Percentiles rank a stretch among this genome's conserved stretches.
Evolutionary conservation across 495 filamentous ascomycete genomes (phyloP).

Genomic region (Lophiotrema nucula): DNA sequence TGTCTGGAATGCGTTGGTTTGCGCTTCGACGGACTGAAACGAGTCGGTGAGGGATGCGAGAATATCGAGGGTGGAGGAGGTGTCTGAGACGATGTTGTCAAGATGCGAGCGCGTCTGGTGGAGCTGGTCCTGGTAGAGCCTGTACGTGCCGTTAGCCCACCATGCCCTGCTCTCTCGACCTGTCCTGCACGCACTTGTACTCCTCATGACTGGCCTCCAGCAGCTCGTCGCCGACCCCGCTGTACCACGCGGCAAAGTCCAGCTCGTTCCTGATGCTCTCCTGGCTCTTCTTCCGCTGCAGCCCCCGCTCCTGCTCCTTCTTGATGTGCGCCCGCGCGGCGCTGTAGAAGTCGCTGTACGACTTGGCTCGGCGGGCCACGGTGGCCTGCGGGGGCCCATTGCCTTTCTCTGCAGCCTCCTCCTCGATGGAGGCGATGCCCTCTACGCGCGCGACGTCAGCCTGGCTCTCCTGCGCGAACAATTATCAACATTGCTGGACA

Average conservation of each 20-base stretch:
- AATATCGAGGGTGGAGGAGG: slow-evolving; percentile 67
- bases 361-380: slow-evolving; percentile 64
- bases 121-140: slow-evolving; percentile 76
- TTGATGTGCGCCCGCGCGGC: slow-evolving; percentile 56
- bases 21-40: slow-evolving; percentile 80
- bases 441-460: slow-evolving; percentile 48
- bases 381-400: slow-evolving; percentile 62
- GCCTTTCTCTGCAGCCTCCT: slow-evolving; percentile 48
- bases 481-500: slow-evolving; percentile 41
- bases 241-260: slow-evolving; percentile 62
- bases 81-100: slow-evolving; percentile 72
- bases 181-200: slow-evolving; percentile 68
- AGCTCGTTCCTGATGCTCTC: slow-evolving; percentile 48
- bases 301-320: slow-evolving; percentile 42
- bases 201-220: slow-evolving; percentile 79
- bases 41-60: slow-evolving; percentile 75
- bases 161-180: slow-evolving; percentile 48
- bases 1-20: slow-evolving; percentile 86
- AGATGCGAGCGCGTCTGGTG: slow-evolving; percentile 75
- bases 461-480: slow-evolving; percentile 41
- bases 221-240: slow-evolving; percentile 62
- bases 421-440: slow-evolving; percentile 46
- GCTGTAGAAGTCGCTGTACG: slow-evolving; percentile 71
- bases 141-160: slow-evolving; percentile 42
- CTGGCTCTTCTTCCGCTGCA: slow-evolving; percentile 43